Evolutionary conservation across 1,139 yeast genomes (phyloP).

Genomic region (Martiniozyma asiatica): DNA sequence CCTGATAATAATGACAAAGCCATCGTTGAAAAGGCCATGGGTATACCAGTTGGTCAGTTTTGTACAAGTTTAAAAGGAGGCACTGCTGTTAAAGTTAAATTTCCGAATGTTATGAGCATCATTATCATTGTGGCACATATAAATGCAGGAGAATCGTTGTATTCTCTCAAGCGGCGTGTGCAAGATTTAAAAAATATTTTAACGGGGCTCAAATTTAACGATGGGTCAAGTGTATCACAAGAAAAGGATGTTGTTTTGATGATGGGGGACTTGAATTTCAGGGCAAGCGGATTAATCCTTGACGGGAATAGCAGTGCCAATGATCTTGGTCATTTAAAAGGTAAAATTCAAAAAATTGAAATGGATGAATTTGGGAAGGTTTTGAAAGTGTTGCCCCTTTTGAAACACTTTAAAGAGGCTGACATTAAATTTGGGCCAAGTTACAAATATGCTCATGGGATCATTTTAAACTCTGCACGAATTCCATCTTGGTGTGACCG

Average conservation of each 20-base stretch:
- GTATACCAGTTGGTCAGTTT: conserved; percentile 43
- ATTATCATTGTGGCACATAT: conserved; percentile 62
- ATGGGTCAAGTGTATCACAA: conserved; percentile 44
- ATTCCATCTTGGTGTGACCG: conserved; percentile 89
- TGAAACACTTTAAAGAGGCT: conserved; percentile 56
- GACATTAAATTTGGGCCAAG: conserved; percentile 58
- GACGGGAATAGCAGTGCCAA: conserved; percentile 3
- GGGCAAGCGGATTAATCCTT: conserved; percentile 29
- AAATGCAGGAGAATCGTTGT: conserved; percentile 62
- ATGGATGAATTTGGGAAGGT: conserved; percentile 3
- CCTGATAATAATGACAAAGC: conserved; percentile 12
- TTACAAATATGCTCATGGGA: conserved; percentile 48
- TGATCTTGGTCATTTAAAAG: not conserved
- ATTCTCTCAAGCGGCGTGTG: conserved; percentile 37
- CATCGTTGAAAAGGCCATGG: conserved; percentile 22
- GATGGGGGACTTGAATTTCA: conserved; percentile 76
- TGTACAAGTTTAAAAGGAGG: conserved; percentile 68
- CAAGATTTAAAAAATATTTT: conserved; percentile 37
- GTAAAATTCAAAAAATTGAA: too few relatives aligned
- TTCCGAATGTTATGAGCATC: too few relatives aligned
- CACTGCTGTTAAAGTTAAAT: conserved; percentile 43
- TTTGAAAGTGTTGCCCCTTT: conserved; percentile 19
- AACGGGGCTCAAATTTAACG: conserved; percentile 46
- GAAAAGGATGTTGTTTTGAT: conserved; percentile 52
- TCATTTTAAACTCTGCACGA: conserved; percentile 45